A percentile compares a stretch with the other conserved stretches of the same genome.
Evolutionary conservation across 1,284 basidiomycete species (phyloP).

Genomic region (Malassezia obtusa): DNA sequence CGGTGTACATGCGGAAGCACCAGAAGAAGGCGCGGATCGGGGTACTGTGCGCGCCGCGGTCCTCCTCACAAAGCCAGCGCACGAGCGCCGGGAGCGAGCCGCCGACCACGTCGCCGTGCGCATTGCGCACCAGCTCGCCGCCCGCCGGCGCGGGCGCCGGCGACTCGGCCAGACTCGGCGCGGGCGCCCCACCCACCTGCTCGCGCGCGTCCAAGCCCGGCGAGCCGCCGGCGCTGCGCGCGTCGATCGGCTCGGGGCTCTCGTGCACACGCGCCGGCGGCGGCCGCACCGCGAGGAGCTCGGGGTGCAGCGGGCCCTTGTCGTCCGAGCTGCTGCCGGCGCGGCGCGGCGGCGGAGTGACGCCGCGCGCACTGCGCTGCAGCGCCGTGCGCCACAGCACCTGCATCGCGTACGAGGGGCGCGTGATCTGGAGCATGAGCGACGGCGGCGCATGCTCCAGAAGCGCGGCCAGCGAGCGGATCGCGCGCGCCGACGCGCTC

Average conservation of each 20-base stretch:
- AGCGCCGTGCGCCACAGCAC: no score
- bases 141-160: slow-evolving; percentile 42
- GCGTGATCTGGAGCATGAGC: slow-evolving; percentile 23
- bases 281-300: no score
- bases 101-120: slow-evolving; percentile 77
- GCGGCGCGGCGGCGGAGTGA: no score
- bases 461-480: slow-evolving; percentile 21
- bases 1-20: slow-evolving; percentile 87
- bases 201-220: no score
- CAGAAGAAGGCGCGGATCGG: slow-evolving; percentile 76
- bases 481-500: neutral
- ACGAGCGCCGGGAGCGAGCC: slow-evolving; percentile 79
- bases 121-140: slow-evolving; percentile 82
- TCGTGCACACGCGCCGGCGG: no score
- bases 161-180: neutral
- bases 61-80: slow-evolving; percentile 93
- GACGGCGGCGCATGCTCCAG: slow-evolving; percentile 16
- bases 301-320: no score
- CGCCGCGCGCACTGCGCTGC: no score
- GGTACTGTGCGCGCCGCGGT: slow-evolving; percentile 65
- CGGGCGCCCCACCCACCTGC: neutral
- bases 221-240: no score
- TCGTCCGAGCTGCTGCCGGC: no score
- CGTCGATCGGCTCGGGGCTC: no score
- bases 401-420: slow-evolving; percentile 49